phyloP scores from a whole-genome alignment of 805 yeast species.

The Yamadazyma akitaensis region DNA sequence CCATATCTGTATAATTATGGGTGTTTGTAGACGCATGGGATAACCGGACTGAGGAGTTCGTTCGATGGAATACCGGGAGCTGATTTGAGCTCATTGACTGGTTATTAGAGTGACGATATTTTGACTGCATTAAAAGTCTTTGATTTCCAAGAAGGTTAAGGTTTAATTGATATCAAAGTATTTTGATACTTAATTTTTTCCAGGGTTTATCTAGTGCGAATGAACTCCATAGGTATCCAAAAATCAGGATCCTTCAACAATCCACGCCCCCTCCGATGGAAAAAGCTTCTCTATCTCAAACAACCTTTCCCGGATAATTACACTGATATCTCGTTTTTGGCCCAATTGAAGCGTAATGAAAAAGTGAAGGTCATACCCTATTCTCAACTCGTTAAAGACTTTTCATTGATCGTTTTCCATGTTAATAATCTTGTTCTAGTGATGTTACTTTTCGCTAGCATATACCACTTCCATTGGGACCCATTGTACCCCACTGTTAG shows the following conservation, averaged over 20 bases:
- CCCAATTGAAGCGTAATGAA: slow-evolving; percentile 72
- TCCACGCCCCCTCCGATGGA: slow-evolving; percentile 54
- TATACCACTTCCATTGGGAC: slow-evolving; percentile 49
- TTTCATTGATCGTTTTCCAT: slow-evolving; percentile 64
- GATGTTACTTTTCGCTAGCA: slow-evolving; percentile 64
- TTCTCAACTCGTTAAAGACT: slow-evolving; percentile 64
- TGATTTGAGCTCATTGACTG: slow-evolving; percentile 8
- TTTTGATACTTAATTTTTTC: too few relatives aligned
- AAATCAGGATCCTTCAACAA: background rate
- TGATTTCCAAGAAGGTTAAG: too few relatives aligned
- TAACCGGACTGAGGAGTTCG: slow-evolving; percentile 10
- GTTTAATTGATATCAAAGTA: background rate
- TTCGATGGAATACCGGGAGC: slow-evolving; percentile 10
- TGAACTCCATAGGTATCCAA: slow-evolving; percentile 10
- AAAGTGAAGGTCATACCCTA: slow-evolving; percentile 68
- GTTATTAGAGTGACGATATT: slow-evolving; percentile 7
- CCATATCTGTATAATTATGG: background rate
- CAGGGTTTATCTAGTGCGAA: background rate
- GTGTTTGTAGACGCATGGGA: slow-evolving; percentile 15
- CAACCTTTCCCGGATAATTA: slow-evolving; percentile 92
- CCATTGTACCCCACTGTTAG: slow-evolving; percentile 40
- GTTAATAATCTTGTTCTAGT: slow-evolving; percentile 62
- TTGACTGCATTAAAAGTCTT: background rate
- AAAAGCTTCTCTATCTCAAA: slow-evolving; percentile 75
- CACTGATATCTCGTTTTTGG: slow-evolving; percentile 77